Conservation (phyloP, 768 basidiomycete genomes). For the Mycena pura region DNA sequence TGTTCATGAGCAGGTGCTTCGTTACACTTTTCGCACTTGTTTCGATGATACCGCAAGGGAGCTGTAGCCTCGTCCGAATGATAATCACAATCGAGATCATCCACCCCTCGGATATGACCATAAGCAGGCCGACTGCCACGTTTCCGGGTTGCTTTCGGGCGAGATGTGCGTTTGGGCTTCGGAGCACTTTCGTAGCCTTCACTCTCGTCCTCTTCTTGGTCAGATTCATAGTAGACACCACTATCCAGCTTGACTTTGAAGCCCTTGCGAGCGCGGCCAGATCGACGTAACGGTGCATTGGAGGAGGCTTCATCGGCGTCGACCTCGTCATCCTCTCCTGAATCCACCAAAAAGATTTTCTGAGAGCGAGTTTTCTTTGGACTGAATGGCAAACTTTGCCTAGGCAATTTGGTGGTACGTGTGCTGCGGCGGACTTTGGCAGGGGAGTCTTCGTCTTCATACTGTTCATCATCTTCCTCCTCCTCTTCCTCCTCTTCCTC, state of each 20-base stretch:
- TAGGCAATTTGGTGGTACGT: constrained; percentile 24
- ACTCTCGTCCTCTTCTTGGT: constrained; percentile 39
- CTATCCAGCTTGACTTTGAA: constrained; percentile 45
- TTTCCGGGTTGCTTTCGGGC: constrained; percentile 28
- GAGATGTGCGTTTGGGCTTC: constrained; percentile 15
- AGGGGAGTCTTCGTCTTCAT: constrained; percentile 30
- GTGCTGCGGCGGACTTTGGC: constrained; percentile 24
- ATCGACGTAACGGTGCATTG: constrained; percentile 45
- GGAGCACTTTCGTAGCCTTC: constrained; percentile 30
- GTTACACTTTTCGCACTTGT: constrained; percentile 77
- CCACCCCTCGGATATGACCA: constrained; percentile 51
- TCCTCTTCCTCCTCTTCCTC: constrained; percentile 30
- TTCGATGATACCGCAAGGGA: constrained; percentile 65
- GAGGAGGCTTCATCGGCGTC: constrained; percentile 29
- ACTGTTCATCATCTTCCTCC: constrained; percentile 23
- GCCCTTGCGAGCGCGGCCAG: constrained; percentile 52
- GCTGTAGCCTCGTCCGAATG: constrained; percentile 63
- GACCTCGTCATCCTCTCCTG: constrained; percentile 46
- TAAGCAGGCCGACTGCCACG: constrained; percentile 47
- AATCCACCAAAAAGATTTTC: constrained; percentile 34
- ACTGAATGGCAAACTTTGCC: constrained; percentile 64
- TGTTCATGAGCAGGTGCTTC: constrained; percentile 61
- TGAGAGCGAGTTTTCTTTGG: constrained; percentile 64
- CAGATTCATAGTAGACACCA: constrained; percentile 35
- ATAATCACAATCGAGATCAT: constrained; percentile 51